Percentiles rank a stretch among this genome's conserved stretches.
phyloP scores from a whole-genome alignment of 331 rosid species.

The Erythrophleum ivorense region DNA sequence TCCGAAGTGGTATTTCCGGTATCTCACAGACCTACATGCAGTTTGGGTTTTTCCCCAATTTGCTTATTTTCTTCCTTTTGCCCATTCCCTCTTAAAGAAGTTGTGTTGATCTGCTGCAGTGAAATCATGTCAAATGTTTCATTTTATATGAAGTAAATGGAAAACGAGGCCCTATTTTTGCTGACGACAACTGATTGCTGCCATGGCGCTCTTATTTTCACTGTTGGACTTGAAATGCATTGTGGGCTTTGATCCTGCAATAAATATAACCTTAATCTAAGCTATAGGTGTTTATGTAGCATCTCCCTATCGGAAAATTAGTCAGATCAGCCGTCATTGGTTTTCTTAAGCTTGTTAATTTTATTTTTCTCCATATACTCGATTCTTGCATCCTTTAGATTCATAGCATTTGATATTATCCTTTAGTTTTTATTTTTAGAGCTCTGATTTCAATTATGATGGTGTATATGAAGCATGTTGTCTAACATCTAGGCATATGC shows the following conservation, averaged over 20 bases:
- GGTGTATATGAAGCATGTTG: neutral
- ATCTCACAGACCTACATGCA: slow-evolving; percentile 48
- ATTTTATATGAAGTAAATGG: neutral
- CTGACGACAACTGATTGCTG: neutral
- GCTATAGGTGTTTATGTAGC: slow-evolving; percentile 3
- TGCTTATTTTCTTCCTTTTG: neutral
- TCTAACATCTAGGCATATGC: slow-evolving; percentile 22
- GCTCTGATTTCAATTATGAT: neutral
- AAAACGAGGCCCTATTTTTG: neutral
- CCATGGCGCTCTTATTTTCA: neutral
- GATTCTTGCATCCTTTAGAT: neutral
- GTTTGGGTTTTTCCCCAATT: neutral
- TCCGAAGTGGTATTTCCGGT: neutral
- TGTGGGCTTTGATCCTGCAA: neutral
- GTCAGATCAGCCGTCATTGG: neutral
- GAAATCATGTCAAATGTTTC: neutral
- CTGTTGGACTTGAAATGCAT: neutral
- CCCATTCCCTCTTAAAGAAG: neutral
- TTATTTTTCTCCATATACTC: neutral
- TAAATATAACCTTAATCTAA: neutral
- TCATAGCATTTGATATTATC: neutral
- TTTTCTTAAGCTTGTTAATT: neutral
- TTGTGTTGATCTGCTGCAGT: slow-evolving; percentile 1
- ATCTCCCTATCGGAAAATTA: neutral
- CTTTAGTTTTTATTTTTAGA: neutral